Evolutionary conservation across 371 early-diverging fungal species (phyloP).

Genomic region (Phascolomyces articulosus): DNA sequence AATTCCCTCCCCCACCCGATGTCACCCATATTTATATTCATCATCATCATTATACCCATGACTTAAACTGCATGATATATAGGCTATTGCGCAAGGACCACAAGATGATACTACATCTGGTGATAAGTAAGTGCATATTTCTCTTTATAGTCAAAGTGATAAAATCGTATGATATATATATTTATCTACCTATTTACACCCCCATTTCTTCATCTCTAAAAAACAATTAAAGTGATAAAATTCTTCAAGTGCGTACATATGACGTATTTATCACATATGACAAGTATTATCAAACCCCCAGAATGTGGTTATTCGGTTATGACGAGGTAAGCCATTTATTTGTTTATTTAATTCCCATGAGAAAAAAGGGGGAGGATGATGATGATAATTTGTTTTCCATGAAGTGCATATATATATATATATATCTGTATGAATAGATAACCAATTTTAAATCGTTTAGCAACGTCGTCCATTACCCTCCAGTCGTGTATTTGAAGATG

Average conservation of each 20-base stretch:
- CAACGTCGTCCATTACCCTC: slow-evolving; percentile 85
- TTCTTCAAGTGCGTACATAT: slow-evolving; percentile 93
- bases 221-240: slow-evolving; percentile 69
- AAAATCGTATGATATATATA: background rate
- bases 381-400: no score
- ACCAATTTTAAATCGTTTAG: no score
- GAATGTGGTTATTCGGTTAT: slow-evolving; percentile 97
- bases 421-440: no score
- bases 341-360: no score
- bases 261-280: slow-evolving; percentile 98
- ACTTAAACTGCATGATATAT: background rate
- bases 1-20: no score
- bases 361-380: no score
- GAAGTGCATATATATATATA: no score
- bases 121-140: background rate
- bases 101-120: background rate
- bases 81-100: slow-evolving; percentile 5
- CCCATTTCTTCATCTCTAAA: no score
- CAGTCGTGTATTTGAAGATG: slow-evolving; percentile 92
- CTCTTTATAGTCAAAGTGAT: background rate
- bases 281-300: slow-evolving; percentile 97
- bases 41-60: background rate
- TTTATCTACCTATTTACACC: background rate
- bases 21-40: no score
- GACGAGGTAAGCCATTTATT: slow-evolving; percentile 61